phyloP scores from a whole-genome alignment of 768 basidiomycete species.

The Russula sp. region DNA sequence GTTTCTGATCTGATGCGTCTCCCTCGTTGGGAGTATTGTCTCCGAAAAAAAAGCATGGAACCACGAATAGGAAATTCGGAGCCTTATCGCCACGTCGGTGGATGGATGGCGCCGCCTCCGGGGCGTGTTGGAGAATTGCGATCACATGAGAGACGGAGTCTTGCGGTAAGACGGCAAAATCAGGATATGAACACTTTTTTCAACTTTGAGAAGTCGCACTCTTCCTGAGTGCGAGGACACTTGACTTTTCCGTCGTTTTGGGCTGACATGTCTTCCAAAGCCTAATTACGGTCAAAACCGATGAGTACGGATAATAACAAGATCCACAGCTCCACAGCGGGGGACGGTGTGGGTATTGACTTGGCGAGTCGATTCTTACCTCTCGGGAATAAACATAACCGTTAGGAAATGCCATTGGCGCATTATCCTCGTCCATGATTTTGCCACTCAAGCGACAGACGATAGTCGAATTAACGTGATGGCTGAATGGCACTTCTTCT shows the following conservation, averaged over 20 bases:
- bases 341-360: background rate
- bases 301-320: conserved; percentile 3
- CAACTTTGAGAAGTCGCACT: conserved; percentile 61
- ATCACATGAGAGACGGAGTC: conserved; percentile 4
- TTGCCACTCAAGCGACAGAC: conserved; percentile 88
- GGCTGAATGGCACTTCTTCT: conserved; percentile 83
- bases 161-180: conserved; percentile 24
- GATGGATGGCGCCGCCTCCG: background rate
- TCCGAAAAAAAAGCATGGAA: background rate
- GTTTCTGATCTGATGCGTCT: conserved; percentile 2
- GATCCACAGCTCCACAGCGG: background rate
- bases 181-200: conserved; percentile 91
- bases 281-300: conserved; percentile 45
- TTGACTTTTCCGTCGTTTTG: conserved; percentile 76
- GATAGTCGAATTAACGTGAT: conserved; percentile 94
- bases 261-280: conserved; percentile 81
- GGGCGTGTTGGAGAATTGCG: background rate
- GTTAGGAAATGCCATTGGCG: conserved; percentile 87
- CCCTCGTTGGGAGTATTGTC: background rate
- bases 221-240: conserved; percentile 71
- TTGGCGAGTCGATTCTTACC: conserved; percentile 45
- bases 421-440: conserved; percentile 94
- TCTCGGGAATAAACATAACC: conserved; percentile 93
- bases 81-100: background rate
- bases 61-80: background rate